Evolutionary conservation across 495 filamentous ascomycete genomes (phyloP).

Genomic region (Hamigera avellanea): DNA sequence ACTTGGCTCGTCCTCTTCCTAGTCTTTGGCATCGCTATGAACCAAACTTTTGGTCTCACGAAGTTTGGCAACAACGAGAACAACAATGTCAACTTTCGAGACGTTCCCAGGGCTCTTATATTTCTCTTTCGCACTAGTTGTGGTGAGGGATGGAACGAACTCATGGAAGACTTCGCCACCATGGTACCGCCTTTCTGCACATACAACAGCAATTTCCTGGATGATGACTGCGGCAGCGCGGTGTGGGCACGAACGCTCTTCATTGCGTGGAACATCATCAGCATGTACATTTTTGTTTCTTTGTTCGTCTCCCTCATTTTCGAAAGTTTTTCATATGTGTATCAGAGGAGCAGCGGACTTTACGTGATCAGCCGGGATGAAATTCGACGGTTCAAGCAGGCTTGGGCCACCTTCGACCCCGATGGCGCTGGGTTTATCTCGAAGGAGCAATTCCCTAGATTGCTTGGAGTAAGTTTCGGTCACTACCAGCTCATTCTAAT

Average conservation of each 20-base stretch:
- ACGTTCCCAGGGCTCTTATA: slow-evolving; percentile 85
- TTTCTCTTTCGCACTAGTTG: slow-evolving; percentile 85
- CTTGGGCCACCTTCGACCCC: slow-evolving; percentile 92
- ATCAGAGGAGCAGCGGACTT: slow-evolving; percentile 73
- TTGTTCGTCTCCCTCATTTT: slow-evolving; percentile 98
- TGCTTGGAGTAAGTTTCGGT: slow-evolving; percentile 56
- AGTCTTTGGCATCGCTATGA: slow-evolving; percentile 91
- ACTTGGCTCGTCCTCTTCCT: slow-evolving; percentile 97
- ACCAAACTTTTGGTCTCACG: slow-evolving; percentile 92
- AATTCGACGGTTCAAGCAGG: slow-evolving; percentile 92
- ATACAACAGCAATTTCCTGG: slow-evolving; percentile 49
- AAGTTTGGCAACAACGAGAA: slow-evolving; percentile 64
- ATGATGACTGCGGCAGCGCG: slow-evolving; percentile 87
- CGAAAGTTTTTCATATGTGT: slow-evolving; percentile 99
- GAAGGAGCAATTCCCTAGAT: slow-evolving; percentile 81
- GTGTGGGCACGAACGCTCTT: slow-evolving; percentile 82
- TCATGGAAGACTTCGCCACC: slow-evolving; percentile 93
- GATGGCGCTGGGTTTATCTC: slow-evolving; percentile 82
- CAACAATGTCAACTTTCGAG: slow-evolving; percentile 84
- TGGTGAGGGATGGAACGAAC: slow-evolving; percentile 90
- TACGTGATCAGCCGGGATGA: slow-evolving; percentile 83
- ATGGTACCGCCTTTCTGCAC: slow-evolving; percentile 70
- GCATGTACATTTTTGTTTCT: slow-evolving; percentile 99
- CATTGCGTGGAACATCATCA: slow-evolving; percentile 95
- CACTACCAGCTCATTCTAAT: neutral